Evolutionary conservation across 768 basidiomycete species (phyloP).

Genomic region (Boletus sp.): DNA sequence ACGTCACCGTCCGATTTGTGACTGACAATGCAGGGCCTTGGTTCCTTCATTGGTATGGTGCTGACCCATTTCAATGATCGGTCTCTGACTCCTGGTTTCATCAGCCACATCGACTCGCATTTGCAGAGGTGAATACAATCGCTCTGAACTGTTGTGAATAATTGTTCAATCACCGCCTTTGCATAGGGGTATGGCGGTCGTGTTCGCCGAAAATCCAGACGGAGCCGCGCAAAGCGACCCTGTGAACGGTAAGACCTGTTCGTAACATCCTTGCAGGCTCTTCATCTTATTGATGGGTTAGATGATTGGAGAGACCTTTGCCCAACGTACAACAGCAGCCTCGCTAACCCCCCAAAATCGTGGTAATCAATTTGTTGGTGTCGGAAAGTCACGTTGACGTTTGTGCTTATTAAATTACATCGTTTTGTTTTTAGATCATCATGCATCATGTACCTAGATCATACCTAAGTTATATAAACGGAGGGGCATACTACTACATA

Average conservation of each 20-base stretch:
- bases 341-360: neutral
- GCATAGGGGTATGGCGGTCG: slow-evolving; percentile 38
- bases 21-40: slow-evolving; percentile 59
- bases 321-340: slow-evolving; percentile 7
- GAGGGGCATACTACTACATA: too few relatives aligned
- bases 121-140: slow-evolving; percentile 10
- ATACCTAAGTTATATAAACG: too few relatives aligned
- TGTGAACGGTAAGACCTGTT: neutral
- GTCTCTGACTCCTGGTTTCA: neutral
- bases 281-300: neutral
- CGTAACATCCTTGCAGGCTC: neutral
- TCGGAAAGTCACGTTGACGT: neutral
- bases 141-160: slow-evolving; percentile 26
- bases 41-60: neutral
- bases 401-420: neutral
- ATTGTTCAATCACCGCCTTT: slow-evolving; percentile 39
- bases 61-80: neutral
- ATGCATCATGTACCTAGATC: too few relatives aligned
- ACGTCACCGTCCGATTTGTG: slow-evolving; percentile 56
- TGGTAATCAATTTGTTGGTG: neutral
- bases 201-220: slow-evolving; percentile 34
- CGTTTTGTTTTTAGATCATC: too few relatives aligned
- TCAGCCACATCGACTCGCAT: slow-evolving; percentile 28
- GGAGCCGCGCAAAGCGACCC: slow-evolving; percentile 11
- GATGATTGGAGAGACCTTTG: slow-evolving; percentile 20